Evolutionary conservation across 2,329 filamentous ascomycete genomes (phyloP).

Genomic region (Ciborinia camelliae): DNA sequence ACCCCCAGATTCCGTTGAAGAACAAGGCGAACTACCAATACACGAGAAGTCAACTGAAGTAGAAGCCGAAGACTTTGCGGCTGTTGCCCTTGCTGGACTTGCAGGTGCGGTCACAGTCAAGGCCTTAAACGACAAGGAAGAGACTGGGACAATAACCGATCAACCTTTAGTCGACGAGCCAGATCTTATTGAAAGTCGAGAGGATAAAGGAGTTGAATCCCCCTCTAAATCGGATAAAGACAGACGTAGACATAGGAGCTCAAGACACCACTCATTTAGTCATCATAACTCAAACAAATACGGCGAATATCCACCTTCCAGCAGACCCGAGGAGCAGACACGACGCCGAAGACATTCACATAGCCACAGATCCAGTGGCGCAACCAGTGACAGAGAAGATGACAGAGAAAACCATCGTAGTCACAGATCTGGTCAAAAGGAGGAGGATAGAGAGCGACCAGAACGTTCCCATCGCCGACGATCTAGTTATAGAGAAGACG

Average conservation of each 20-base stretch:
- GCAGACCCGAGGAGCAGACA: slow-evolving; percentile 13
- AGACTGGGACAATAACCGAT: not conserved
- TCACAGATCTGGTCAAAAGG: slow-evolving; percentile 5
- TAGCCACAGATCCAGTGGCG: not conserved
- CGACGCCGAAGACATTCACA: slow-evolving; percentile 18
- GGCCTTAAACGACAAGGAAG: not conserved
- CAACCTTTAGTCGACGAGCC: not conserved
- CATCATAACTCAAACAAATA: slow-evolving; percentile 1
- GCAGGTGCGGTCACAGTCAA: slow-evolving; percentile 3
- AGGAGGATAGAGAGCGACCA: not conserved
- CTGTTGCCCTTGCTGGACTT: slow-evolving; percentile 10
- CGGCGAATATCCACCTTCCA: slow-evolving; percentile 15
- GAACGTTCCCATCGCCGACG: slow-evolving; percentile 8
- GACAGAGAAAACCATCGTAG: slow-evolving; percentile 7
- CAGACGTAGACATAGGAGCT: slow-evolving; percentile 15
- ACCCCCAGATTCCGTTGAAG: not conserved
- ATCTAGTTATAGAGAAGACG: slow-evolving; percentile 1
- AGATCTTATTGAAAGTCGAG: not conserved
- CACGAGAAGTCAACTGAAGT: not conserved
- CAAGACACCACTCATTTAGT: slow-evolving; percentile 17
- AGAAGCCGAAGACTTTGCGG: not conserved
- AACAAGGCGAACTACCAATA: not conserved
- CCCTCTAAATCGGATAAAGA: slow-evolving; percentile 7
- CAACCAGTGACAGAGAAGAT: slow-evolving; percentile 6
- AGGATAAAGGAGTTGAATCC: slow-evolving; percentile 4